Evolutionary conservation across 257 asterid species (phyloP).

Genomic region (Nicotiana noctiflora): DNA sequence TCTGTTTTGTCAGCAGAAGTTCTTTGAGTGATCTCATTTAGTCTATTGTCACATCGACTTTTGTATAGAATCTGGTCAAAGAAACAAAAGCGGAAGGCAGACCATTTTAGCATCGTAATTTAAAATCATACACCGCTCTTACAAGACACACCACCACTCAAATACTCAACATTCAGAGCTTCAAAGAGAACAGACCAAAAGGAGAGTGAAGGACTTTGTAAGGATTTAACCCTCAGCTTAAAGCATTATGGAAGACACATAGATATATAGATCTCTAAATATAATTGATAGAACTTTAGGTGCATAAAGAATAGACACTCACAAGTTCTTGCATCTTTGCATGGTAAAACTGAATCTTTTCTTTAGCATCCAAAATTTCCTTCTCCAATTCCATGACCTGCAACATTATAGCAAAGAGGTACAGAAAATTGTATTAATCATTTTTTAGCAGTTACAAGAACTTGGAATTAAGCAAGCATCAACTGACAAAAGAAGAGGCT

Average conservation of each 20-base stretch:
- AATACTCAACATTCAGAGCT: too few relatives aligned
- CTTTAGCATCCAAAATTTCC: slow-evolving; percentile 80
- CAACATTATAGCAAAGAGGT: slow-evolving; percentile 6
- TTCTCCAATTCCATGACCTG: slow-evolving; percentile 95
- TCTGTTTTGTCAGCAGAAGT: slow-evolving; percentile 76
- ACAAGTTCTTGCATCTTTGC: slow-evolving; percentile 97
- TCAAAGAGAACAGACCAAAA: too few relatives aligned
- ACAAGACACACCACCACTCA: too few relatives aligned
- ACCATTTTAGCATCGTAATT: background rate
- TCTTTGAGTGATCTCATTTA: slow-evolving; percentile 86
- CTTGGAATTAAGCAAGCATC: background rate
- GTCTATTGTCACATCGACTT: slow-evolving; percentile 91
- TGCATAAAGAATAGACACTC: slow-evolving; percentile 27
- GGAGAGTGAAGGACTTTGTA: too few relatives aligned
- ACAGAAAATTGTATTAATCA: background rate
- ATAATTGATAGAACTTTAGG: background rate
- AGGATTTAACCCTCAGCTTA: too few relatives aligned
- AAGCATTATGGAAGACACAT: too few relatives aligned
- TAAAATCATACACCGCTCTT: too few relatives aligned
- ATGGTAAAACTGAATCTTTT: slow-evolving; percentile 80
- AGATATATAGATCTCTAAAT: background rate
- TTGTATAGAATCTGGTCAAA: slow-evolving; percentile 69
- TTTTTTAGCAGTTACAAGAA: background rate
- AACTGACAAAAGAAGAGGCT: slow-evolving; percentile 1
- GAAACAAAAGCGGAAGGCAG: background rate